Evolutionary conservation across 768 basidiomycete genomes (phyloP), one percentile per base, ranked within the genome.

Genomic region (Tylopilus subfusipes): DNA sequence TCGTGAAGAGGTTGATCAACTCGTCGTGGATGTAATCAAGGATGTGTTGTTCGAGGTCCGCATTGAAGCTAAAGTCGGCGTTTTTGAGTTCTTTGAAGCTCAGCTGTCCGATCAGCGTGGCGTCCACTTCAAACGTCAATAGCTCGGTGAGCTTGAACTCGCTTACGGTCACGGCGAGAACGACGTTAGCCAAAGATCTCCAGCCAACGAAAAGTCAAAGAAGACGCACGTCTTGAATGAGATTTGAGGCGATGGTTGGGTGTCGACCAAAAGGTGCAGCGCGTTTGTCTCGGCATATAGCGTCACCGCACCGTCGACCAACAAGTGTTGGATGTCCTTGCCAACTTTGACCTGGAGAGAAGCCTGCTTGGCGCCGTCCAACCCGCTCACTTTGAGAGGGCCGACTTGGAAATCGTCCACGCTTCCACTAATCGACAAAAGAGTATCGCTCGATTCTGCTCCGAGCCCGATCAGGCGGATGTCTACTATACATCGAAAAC

Each of bases 21-120:
- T 56, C 55, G 42, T 53, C 52, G 16, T 30, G 55, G 13, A 58
- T 49, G 19, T 56, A 50, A 39, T 51, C 48, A 5, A 55, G 49
- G 25, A 50, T 13, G n/a, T 50, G 56, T 21, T 55, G 43, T 36
- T 58, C 36, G 24, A 58, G 45, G 53, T 55, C 39, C 4, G 44
- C 56, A 34, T 13, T 27, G 5, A 57, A 54, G 14, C 3, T 24
- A 18, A 57, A 55, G 44, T 57, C 48, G 4, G 48, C 36, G 7
- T 45, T 46, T 4, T 31, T n/a, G 39, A 57, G 54, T 14, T 57
- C 48, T 30, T 49, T 55, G 19, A 57, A 50, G 36, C 39, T 18
- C 5, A 31, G 6, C n/a, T 13, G 19, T 10, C 56, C 54, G 42
- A 55, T 57, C n/a, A 55, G 44, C 25, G 34, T 55, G 31, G 53